phyloP scores from a whole-genome alignment of 768 basidiomycete genomes.

The Termitomyces sp. region DNA sequence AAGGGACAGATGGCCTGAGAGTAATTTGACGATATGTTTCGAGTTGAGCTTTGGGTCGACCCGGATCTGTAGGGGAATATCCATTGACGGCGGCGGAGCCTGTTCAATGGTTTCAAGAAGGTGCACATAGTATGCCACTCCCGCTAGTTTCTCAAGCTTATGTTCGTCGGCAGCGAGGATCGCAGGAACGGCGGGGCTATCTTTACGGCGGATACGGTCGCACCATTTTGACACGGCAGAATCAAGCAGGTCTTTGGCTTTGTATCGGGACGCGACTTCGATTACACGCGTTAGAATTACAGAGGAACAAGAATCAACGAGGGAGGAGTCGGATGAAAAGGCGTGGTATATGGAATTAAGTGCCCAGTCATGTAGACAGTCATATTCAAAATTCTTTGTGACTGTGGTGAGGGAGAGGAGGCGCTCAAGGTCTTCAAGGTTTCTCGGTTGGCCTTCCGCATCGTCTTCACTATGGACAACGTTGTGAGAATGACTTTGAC shows the following conservation, averaged over 20 bases:
- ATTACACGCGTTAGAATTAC: conserved; percentile 25
- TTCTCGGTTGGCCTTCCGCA: conserved; percentile 34
- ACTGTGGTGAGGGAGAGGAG: conserved; percentile 42
- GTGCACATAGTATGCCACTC: conserved; percentile 33
- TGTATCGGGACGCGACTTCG: conserved; percentile 22
- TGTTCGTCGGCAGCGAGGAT: conserved; percentile 30
- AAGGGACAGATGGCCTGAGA: conserved; percentile 32
- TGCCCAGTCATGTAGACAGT: conserved; percentile 40
- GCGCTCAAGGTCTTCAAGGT: conserved; percentile 34
- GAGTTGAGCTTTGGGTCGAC: conserved; percentile 31
- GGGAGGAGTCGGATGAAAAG: conserved; percentile 18
- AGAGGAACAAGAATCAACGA: conserved; percentile 30
- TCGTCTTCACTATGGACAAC: conserved; percentile 35
- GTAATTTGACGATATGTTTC: conserved; percentile 29
- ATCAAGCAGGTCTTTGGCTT: conserved; percentile 18
- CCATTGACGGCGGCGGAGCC: conserved; percentile 17
- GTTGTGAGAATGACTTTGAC: neutral
- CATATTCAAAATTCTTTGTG: conserved; percentile 45
- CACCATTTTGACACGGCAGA: conserved; percentile 24
- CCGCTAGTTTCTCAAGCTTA: conserved; percentile 25
- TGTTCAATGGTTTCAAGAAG: conserved; percentile 29
- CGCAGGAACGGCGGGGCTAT: conserved; percentile 31
- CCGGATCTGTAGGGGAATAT: conserved; percentile 27
- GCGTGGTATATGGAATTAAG: conserved; percentile 27
- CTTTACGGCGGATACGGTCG: conserved; percentile 22